These are phyloP conservation scores for Solanum tacnaense DNA, from an alignment of 257 asterid species.

Conservation along the genomic window DNA sequence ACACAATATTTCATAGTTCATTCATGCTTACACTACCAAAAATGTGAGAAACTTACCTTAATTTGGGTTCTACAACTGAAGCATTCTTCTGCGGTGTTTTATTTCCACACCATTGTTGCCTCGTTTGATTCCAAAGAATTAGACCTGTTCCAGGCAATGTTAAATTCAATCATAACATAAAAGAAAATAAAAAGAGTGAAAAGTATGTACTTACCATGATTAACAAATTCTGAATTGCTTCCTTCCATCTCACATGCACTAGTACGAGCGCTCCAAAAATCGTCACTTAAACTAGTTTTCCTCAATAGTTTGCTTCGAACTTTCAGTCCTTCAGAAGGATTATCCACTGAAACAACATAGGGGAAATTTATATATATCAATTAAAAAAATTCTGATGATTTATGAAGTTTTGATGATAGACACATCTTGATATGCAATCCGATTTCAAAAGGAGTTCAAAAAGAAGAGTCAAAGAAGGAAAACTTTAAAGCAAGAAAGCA, in stretches of 20 bases:
- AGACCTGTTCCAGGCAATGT: constrained; percentile 38
- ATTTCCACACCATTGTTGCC: constrained; percentile 79
- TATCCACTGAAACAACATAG: constrained; percentile 59
- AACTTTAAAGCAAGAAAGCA: too few relatives aligned
- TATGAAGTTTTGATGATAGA: too few relatives aligned
- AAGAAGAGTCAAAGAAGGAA: too few relatives aligned
- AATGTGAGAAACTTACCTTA: constrained; percentile 29
- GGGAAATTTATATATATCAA: constrained; percentile 32
- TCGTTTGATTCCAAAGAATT: constrained; percentile 77
- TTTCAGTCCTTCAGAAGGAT: constrained; percentile 60
- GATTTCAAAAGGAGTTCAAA: too few relatives aligned
- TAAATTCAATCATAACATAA: background rate
- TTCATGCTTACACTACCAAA: background rate
- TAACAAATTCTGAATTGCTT: constrained; percentile 58
- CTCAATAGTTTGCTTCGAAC: constrained; percentile 55
- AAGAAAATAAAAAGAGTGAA: background rate
- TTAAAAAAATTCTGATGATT: too few relatives aligned
- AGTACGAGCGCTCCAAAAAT: constrained; percentile 54
- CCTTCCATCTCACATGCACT: constrained; percentile 73
- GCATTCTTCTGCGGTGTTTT: constrained; percentile 32
- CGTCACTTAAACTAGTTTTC: constrained; percentile 42
- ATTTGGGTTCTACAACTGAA: constrained; percentile 44
- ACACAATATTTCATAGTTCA: background rate
- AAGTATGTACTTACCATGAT: constrained; percentile 53
- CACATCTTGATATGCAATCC: too few relatives aligned